Base-by-base conservation (phyloP, 345 rosid genomes). In the Cardamine occulta region DNA sequence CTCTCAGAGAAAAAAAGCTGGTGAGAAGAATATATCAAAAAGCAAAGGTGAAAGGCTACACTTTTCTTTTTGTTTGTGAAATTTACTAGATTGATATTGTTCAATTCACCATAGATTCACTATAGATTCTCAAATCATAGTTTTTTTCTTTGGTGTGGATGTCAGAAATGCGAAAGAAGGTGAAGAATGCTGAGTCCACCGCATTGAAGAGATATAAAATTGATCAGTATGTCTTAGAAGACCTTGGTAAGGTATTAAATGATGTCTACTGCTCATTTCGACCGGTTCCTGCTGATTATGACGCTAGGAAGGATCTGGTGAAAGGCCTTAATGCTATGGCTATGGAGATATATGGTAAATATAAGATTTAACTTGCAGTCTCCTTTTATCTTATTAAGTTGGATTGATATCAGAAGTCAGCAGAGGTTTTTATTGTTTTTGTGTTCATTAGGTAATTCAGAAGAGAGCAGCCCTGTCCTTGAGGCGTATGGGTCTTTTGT, bases 401-500 rank as follows among this genome's bases (percentile, higher is more conserved):
- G 1, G 11, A 9, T n/a, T 12, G 8, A 56, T 19, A 64, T n/a
- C 14, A 32, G 49, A 14, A 19, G 7, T 26, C n/a, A 65, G 21
- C 7, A 13, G n/a, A 32, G 39, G 11, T 37, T 57, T 5, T 19
- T 31, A 13, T 47, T 53, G 8, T 5, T 40, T 39, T 11, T n/a
- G 40, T 74, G 26, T 73, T 18, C 29, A 67, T 74, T 75, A 86
- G 90, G 80, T 31, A 10, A 64, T 70, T 66, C 63, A 17, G 15
- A 75, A 51, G 85, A 81, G 60, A 57, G n/a, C 15, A 28, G 24
- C 1, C 85, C 84, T 12, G 44, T 74, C 14, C 82, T 86, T 45
- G 85, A 85, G 78, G 81, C 52, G 49, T 86, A 78, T 63, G 90
- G 88, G 7, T 86, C 90, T 29, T 85, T 82, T 35, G 63, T 82